phyloP scores from a whole-genome alignment of 2,329 filamentous ascomycete genomes.

The Metarhizium humberi region DNA sequence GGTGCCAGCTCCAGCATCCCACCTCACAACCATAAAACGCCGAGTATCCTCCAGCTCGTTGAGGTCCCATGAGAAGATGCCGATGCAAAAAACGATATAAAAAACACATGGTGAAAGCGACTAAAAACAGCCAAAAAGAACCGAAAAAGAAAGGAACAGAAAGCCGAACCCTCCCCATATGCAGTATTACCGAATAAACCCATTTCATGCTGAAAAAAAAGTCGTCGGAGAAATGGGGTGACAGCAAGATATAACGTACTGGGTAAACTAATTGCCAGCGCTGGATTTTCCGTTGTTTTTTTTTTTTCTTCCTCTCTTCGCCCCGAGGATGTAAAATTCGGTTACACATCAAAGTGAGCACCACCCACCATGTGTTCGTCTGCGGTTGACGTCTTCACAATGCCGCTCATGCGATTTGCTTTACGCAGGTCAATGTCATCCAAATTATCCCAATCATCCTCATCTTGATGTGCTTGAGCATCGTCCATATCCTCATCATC shows the following conservation, averaged over 20 bases:
- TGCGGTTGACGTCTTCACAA: constrained; percentile 45
- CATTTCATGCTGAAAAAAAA: constrained; percentile 5
- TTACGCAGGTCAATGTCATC: constrained; percentile 43
- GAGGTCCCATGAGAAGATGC: constrained; percentile 13
- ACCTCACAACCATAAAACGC: constrained; percentile 17
- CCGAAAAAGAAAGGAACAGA: not conserved
- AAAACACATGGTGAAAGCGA: not conserved
- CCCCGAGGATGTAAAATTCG: not conserved
- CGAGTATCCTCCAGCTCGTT: constrained; percentile 15
- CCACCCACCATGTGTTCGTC: constrained; percentile 57
- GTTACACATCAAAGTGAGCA: constrained; percentile 55
- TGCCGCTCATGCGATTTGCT: constrained; percentile 54
- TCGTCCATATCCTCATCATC: constrained; percentile 55
- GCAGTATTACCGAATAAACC: constrained; percentile 3
- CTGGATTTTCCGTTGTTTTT: not conserved
- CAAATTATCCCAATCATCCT: constrained; percentile 51
- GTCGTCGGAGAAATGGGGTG: not conserved
- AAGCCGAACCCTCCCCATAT: constrained; percentile 1
- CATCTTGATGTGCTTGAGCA: constrained; percentile 29
- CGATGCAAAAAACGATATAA: constrained; percentile 15
- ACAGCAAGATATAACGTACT: not conserved
- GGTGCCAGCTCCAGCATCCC: constrained; percentile 5
- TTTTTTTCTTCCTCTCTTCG: not conserved
- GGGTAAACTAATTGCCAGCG: not conserved
- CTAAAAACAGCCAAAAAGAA: not conserved